Evolutionary conservation across 345 rosid species (phyloP), one percentile per base, ranked within the genome.

Genomic region (Gossypium raimondii): DNA sequence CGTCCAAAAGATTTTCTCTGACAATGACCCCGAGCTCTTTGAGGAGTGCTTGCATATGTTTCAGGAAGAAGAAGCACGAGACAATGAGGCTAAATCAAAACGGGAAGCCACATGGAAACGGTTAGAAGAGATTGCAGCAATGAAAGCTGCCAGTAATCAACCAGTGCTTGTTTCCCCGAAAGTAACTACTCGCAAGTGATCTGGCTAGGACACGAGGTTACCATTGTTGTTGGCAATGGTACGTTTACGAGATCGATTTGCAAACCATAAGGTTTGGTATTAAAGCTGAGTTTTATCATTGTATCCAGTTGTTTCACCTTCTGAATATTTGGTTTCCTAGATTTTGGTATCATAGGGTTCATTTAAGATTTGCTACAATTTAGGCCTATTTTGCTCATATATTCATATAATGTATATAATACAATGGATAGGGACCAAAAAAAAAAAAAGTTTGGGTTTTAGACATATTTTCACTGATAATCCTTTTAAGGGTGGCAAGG

Each of bases 1-100:
- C 24, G 91, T 92, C 56, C 88, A 86, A 67, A 92, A 90, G 81
- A 85, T 89, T 80, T 92, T 89, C 85, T 82, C 87, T 44, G 97
- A 92, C 12, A 62, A 72, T 70, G 97, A 92, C 78, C 85, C 82
- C 7, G 95, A 90, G 76, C 89, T 92, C 25, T 90, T 86, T 61
- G 95, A 90, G 77, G 93, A 90, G 78, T 88, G 93, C 75, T 75
- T 80, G 80, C 82, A 77, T 53, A 86, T 83, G 74, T 90, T 81
- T 74, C 89, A 85, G 77, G 93, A 90, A 79, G 89, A 87, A 24
- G 88, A 88, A 82, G 89, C 81, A 2, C 84, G 68, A 53, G 91
- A 87, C 74, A 82, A 80, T 61, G 86, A 84, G 66, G 77, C 76
- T 18, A 87, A 81, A 76, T 60, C 20, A 25, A 84, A 83, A 66